A percentile compares a stretch with the other conserved stretches of the same genome.
phyloP scores from a whole-genome alignment of 2,329 filamentous ascomycete species.

The Aspergillus latus region DNA sequence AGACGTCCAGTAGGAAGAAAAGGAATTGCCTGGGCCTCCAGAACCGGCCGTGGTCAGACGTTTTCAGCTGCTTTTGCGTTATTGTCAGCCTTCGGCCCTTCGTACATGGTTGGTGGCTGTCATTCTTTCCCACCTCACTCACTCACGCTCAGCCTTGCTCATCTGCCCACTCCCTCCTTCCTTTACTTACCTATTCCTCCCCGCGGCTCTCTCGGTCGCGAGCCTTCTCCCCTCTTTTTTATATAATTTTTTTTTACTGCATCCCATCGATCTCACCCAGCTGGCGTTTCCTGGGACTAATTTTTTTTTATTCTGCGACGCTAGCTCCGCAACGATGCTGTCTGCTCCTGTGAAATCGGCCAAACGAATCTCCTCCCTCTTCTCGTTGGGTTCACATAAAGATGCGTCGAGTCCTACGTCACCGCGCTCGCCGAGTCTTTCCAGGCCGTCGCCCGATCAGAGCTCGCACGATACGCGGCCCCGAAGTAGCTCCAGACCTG shows the following conservation, averaged over 20 bases:
- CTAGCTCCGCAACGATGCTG: slow-evolving; percentile 31
- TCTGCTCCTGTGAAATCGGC: slow-evolving; percentile 45
- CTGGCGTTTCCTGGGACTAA: slow-evolving; percentile 2
- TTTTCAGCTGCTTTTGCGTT: slow-evolving; percentile 2
- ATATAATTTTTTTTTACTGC: not conserved
- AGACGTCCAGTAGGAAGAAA: slow-evolving; percentile 10
- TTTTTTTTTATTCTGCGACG: slow-evolving; percentile 2
- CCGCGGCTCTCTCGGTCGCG: not conserved
- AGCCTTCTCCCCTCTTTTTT: not conserved
- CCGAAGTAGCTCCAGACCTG: slow-evolving; percentile 33
- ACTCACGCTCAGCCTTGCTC: not conserved
- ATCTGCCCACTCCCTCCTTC: slow-evolving; percentile 7
- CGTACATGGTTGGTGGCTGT: slow-evolving; percentile 22
- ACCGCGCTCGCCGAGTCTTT: slow-evolving; percentile 24
- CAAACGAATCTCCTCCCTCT: slow-evolving; percentile 48
- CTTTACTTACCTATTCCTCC: slow-evolving; percentile 11
- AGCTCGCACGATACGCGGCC: slow-evolving; percentile 25
- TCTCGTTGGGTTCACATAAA: slow-evolving; percentile 42
- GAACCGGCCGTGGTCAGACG: slow-evolving; percentile 2
- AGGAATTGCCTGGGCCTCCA: not conserved
- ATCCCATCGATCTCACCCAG: not conserved
- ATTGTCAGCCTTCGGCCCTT: slow-evolving; percentile 1
- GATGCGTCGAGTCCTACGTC: slow-evolving; percentile 34
- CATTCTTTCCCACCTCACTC: slow-evolving; percentile 20
- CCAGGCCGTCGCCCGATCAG: slow-evolving; percentile 22